phyloP scores from a whole-genome alignment of 2,329 filamentous ascomycete genomes.

The Pseudonectria buxi region DNA sequence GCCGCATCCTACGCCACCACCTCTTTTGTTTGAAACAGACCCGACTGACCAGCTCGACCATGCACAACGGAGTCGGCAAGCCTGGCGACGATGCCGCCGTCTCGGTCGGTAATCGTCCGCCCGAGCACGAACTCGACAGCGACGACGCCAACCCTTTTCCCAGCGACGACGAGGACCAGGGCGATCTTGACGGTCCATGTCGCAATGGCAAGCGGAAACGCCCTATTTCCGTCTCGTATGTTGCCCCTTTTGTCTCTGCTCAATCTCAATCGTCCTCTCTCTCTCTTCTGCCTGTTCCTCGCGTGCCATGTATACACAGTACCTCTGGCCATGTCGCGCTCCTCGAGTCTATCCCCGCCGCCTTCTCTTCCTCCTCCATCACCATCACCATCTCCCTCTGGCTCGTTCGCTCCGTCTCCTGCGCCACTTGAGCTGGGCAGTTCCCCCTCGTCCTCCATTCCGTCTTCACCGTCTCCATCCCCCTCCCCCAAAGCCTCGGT shows the following conservation, averaged over 20 bases:
- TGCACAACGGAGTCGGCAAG: slow-evolving; percentile 22
- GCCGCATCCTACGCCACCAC: not conserved
- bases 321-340: not conserved
- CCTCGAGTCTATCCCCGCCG: not conserved
- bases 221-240: slow-evolving; percentile 54
- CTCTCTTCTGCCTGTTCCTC: slow-evolving; percentile 2
- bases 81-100: slow-evolving; percentile 13
- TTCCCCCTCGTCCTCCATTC: slow-evolving; percentile 10
- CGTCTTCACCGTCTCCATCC: slow-evolving; percentile 10
- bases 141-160: slow-evolving; percentile 32
- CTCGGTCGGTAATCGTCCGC: slow-evolving; percentile 28
- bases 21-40: slow-evolving; percentile 1
- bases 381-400: not conserved
- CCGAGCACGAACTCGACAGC: slow-evolving; percentile 36
- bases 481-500: not conserved
- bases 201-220: slow-evolving; percentile 49
- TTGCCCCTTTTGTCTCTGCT: slow-evolving; percentile 11
- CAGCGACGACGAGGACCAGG: slow-evolving; percentile 41
- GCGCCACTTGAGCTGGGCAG: not conserved
- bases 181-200: slow-evolving; percentile 29
- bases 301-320: slow-evolving; percentile 2
- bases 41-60: slow-evolving; percentile 6
- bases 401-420: not conserved
- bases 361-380: slow-evolving; percentile 3
- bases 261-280: slow-evolving; percentile 9